These are phyloP conservation scores for Claviceps pazoutovae DNA, from an alignment of 2,329 filamentous ascomycete genomes.

Conservation along the genomic window DNA sequence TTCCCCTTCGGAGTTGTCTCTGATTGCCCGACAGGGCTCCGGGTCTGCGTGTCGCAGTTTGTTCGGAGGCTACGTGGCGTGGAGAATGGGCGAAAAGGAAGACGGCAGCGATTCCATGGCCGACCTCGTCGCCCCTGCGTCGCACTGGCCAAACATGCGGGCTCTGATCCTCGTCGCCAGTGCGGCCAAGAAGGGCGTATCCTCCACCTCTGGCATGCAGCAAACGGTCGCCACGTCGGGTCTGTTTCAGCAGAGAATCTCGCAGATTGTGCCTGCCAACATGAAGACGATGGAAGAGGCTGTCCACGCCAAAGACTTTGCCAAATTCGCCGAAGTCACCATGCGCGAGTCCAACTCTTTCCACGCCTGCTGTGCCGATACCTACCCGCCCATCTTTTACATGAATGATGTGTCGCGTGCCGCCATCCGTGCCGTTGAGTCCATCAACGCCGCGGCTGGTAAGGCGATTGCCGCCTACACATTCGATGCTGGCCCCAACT, in stretches of 20 bases:
- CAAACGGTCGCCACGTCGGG: conserved; percentile 82
- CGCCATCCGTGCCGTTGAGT: conserved; percentile 77
- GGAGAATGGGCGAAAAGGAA: conserved; percentile 61
- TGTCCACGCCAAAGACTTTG: conserved; percentile 66
- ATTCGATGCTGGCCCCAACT: conserved; percentile 93
- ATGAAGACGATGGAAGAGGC: conserved; percentile 81
- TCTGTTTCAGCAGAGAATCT: conserved; percentile 68
- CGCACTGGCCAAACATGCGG: conserved; percentile 92
- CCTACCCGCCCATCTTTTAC: conserved; percentile 95
- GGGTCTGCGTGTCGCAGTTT: conserved; percentile 87
- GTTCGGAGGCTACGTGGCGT: conserved; percentile 92
- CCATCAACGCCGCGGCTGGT: conserved; percentile 69
- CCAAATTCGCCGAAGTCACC: conserved; percentile 73
- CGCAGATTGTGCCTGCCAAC: conserved; percentile 62
- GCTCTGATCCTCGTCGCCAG: conserved; percentile 83
- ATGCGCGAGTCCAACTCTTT: conserved; percentile 97
- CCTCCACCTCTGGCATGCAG: conserved; percentile 90
- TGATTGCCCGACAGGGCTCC: conserved; percentile 85
- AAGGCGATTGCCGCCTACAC: conserved; percentile 83
- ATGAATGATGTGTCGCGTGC: conserved; percentile 87
- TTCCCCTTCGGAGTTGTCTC: conserved; percentile 67
- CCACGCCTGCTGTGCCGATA: conserved; percentile 89
- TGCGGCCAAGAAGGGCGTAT: conserved; percentile 90
- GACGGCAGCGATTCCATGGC: conserved; percentile 83
- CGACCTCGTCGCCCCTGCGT: conserved; percentile 73